Conservation (phyloP, 306 rosid genomes). For the Cicer yamashitae region DNA sequence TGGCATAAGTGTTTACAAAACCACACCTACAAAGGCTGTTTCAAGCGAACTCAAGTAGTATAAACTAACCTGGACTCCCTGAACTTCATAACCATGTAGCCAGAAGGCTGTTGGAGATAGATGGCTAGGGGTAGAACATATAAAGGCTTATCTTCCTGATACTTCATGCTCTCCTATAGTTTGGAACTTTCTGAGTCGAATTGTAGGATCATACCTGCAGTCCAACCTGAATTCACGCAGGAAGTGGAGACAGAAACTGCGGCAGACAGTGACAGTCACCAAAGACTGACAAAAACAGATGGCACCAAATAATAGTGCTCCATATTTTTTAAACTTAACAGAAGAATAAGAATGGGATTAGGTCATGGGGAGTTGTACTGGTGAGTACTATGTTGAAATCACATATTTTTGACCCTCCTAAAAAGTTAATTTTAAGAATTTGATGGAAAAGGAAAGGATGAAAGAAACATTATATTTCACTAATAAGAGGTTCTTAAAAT, state of each 20-base stretch:
- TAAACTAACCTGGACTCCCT: conserved; percentile 1
- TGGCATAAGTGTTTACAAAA: neutral
- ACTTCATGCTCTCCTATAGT: neutral
- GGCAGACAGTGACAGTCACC: neutral
- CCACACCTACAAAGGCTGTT: neutral
- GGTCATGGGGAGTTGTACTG: conserved; percentile 8
- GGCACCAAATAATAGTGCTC: neutral
- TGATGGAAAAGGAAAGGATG: conserved; percentile 11
- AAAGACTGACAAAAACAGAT: neutral
- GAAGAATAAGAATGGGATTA: neutral
- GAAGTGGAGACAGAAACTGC: neutral
- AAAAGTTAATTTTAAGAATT: neutral
- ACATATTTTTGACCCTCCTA: neutral
- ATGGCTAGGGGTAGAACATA: neutral
- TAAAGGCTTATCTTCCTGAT: neutral
- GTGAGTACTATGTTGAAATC: neutral
- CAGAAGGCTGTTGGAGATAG: neutral
- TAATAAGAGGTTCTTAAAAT: neutral
- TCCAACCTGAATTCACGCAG: neutral
- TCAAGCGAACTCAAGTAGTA: neutral
- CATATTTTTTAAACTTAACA: neutral
- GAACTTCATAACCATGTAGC: neutral
- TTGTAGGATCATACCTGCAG: neutral
- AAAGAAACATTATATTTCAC: conserved; percentile 7
- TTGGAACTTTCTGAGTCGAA: neutral